Base-by-base conservation (phyloP, 805 yeast genomes). In the Saccharomyces cerevisiae region DNA sequence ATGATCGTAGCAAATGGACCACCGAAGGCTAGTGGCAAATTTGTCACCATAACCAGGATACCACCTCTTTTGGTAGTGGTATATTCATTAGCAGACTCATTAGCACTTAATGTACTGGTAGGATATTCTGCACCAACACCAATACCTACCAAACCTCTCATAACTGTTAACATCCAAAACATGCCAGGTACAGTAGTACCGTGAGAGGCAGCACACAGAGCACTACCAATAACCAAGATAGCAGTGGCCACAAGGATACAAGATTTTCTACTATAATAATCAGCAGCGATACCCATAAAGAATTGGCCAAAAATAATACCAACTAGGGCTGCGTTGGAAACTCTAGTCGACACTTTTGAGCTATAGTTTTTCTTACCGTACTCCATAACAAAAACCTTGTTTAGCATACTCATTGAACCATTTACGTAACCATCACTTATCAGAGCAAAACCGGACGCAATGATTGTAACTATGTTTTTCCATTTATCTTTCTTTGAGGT, bases 81-180 rank as follows among this genome's bases (percentile, higher is more conserved):
- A 61, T 90, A 74, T 57, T 81, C 73, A 54, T 87, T 83, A 48
- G 95, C 83, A 43, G 95, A 94, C 71, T 91, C 97, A 29, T 97
- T 90, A 61, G 95, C 89, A 41, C 96, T 95, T 21, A 91, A 92
- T 8, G 96, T 85, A 48, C 96, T 91, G 13, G 95, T 85, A 49
- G 97, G 96, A 67, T 91, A 91, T 72, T 91, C 98, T 50, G 95
- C 91, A 63, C 98, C 98, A 62, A 92, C 87, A 63, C 91, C 95
- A 59, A 89, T 76, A 72, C 98, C 98, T 51, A 91, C 73, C 71
- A 91, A 84, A 70, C 88, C 88, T 70, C 98, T 80, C 69, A 85
- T 89, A 9, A 84, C 85, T 8, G 96, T 88, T 53, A 91, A 72
- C 22, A 94, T 92, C 14, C 89, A 84, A 57, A 92, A 81, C 75